A percentile compares a stretch with the other conserved stretches of the same genome.
Conservation (phyloP, 2,329 filamentous ascomycete species). For the Grosmannia serpens region DNA sequence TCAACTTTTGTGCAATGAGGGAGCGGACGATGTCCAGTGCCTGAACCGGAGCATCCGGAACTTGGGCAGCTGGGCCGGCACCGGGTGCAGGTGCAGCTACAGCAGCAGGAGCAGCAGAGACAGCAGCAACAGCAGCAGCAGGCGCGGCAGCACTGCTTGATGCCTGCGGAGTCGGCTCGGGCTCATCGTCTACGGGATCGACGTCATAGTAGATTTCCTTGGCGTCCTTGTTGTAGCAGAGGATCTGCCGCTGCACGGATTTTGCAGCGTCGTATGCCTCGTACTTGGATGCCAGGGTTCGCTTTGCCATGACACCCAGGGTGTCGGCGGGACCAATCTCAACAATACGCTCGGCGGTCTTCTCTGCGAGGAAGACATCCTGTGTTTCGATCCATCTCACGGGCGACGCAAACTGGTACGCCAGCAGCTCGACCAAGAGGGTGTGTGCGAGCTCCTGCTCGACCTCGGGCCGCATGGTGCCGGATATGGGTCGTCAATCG, state of each 20-base stretch:
- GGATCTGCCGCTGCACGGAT: constrained; percentile 90
- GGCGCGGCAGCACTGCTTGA: constrained; percentile 39
- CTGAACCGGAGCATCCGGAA: constrained; percentile 76
- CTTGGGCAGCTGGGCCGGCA: constrained; percentile 74
- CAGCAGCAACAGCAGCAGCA: constrained; percentile 42
- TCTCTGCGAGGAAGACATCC: constrained; percentile 96
- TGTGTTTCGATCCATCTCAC: constrained; percentile 99
- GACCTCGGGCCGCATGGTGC: constrained; percentile 87
- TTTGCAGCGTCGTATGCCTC: constrained; percentile 97
- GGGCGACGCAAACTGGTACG: constrained; percentile 97
- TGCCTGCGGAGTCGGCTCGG: constrained; percentile 36
- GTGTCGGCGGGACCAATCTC: constrained; percentile 96
- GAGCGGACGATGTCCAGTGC: constrained; percentile 83
- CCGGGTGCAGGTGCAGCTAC: constrained; percentile 53
- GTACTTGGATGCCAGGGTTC: constrained; percentile 92
- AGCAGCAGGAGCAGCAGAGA: constrained; percentile 37
- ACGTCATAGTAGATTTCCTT: constrained; percentile 99
- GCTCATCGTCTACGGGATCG: constrained; percentile 86
- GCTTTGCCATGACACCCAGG: constrained; percentile 92
- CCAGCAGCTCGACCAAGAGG: constrained; percentile 93
- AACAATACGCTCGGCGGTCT: constrained; percentile 91
- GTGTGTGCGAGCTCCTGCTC: constrained; percentile 99
- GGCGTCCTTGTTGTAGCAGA: constrained; percentile 98
- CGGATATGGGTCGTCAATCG: not conserved
- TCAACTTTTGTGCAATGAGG: constrained; percentile 91